Evolutionary conservation across 805 yeast genomes (phyloP).

Genomic region (Ogataea kodamae): DNA sequence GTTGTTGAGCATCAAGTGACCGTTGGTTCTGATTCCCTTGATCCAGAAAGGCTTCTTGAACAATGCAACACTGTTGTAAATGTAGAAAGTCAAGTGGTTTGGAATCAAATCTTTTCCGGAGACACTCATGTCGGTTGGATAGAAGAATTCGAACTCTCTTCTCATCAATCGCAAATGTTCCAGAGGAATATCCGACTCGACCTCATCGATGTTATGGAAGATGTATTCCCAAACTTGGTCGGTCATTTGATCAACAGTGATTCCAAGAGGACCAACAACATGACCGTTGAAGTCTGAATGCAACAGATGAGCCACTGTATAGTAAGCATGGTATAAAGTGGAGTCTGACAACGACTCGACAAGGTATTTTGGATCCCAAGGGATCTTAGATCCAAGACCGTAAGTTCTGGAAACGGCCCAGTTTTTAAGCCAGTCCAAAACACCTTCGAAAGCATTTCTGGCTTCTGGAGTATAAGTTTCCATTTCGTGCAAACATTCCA

Average conservation of each 20-base stretch:
- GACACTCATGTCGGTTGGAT: constrained; percentile 87
- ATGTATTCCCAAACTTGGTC: constrained; percentile 91
- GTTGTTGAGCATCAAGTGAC: constrained; percentile 91
- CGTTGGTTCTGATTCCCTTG: constrained; percentile 87
- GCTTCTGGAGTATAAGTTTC: constrained; percentile 80
- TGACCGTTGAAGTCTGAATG: constrained; percentile 86
- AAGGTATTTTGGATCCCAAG: constrained; percentile 93
- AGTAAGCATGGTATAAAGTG: constrained; percentile 91
- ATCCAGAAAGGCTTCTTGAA: constrained; percentile 95
- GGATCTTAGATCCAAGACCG: constrained; percentile 91
- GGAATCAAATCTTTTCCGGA: constrained; percentile 98
- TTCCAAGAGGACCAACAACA: constrained; percentile 65
- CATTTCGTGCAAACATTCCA: constrained; percentile 74
- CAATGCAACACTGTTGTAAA: constrained; percentile 87
- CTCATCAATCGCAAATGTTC: constrained; percentile 70
- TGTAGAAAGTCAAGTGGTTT: constrained; percentile 93
- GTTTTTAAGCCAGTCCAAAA: constrained; percentile 91
- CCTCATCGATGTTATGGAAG: constrained; percentile 65
- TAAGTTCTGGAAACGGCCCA: constrained; percentile 98
- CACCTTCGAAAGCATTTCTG: constrained; percentile 88
- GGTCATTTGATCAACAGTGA: constrained; percentile 81
- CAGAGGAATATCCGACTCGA: constrained; percentile 56
- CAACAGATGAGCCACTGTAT: constrained; percentile 81
- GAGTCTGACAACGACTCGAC: constrained; percentile 96
- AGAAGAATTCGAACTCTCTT: constrained; percentile 94